Percentiles rank a stretch among this genome's conserved stretches.
Conservation (phyloP, 192 early-diverging fungal species). For the Podila horticola region DNA sequence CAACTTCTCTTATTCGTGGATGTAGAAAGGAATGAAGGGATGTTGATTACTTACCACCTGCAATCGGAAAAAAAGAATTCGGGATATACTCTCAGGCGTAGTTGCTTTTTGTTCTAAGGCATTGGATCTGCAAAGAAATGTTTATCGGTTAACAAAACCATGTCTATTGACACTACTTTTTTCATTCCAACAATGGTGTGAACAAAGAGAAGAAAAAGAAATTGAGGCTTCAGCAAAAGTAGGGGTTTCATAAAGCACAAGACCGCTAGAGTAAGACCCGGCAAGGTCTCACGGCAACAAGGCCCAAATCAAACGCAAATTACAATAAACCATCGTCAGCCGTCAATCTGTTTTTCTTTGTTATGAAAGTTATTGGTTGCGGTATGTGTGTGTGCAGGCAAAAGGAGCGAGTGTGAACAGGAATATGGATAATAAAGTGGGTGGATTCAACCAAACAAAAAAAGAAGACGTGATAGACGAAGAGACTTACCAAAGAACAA, state of each 20-base stretch:
- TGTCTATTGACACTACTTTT: too few species aligned
- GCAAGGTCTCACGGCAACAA: slow-evolving; percentile 56
- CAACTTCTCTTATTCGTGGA: not conserved
- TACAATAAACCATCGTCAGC: slow-evolving; percentile 53
- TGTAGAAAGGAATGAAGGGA: not conserved
- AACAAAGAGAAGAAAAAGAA: not conserved
- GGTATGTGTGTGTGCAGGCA: too few species aligned
- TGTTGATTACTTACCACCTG: not conserved
- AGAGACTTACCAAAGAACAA: too few species aligned
- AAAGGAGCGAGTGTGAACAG: too few species aligned
- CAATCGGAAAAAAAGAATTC: not conserved
- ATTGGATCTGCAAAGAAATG: not conserved
- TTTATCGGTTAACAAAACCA: too few species aligned
- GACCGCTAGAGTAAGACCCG: slow-evolving; percentile 55
- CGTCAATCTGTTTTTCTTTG: not conserved
- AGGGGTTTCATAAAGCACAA: slow-evolving; percentile 57
- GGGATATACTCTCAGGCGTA: not conserved
- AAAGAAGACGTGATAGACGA: too few species aligned
- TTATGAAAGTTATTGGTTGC: too few species aligned
- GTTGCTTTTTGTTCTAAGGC: not conserved
- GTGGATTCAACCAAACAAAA: too few species aligned
- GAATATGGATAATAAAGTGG: too few species aligned
- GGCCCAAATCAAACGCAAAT: slow-evolving; percentile 57
- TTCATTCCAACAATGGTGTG: not conserved
- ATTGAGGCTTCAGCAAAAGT: slow-evolving; percentile 41